phyloP scores from a whole-genome alignment of 2,329 filamentous ascomycete species.

The Colletotrichum salicis region DNA sequence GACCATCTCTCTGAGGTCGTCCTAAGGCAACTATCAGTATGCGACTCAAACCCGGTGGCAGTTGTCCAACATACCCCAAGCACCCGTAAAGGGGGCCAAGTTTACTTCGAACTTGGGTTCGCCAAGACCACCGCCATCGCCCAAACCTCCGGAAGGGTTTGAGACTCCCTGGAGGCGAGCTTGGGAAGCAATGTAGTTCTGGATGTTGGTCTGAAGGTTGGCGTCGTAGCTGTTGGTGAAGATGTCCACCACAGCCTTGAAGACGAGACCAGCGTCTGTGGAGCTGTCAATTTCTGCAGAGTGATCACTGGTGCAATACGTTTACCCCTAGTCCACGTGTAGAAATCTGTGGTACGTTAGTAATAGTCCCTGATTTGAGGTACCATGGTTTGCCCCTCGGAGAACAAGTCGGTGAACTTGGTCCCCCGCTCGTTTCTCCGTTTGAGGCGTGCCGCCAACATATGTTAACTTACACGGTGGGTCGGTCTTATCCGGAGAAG shows the following conservation, averaged over 20 bases:
- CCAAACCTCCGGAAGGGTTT: constrained; percentile 73
- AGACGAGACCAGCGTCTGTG: constrained; percentile 73
- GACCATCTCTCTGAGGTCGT: constrained; percentile 82
- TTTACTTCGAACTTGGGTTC: constrained; percentile 81
- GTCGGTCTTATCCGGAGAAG: constrained; percentile 62
- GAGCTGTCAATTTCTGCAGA: not conserved
- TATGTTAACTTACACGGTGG: constrained; percentile 63
- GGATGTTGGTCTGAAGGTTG: constrained; percentile 67
- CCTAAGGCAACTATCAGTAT: constrained; percentile 47
- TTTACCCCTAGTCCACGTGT: constrained; percentile 74
- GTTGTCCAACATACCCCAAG: constrained; percentile 64
- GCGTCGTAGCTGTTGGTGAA: constrained; percentile 69
- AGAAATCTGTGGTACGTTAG: constrained; percentile 68
- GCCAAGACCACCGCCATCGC: constrained; percentile 66
- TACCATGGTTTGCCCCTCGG: not conserved
- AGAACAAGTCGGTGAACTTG: too few species aligned
- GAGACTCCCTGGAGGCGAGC: constrained; percentile 72
- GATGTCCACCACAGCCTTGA: constrained; percentile 75
- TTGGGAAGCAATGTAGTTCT: constrained; percentile 76
- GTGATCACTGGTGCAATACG: too few species aligned
- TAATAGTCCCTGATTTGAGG: not conserved
- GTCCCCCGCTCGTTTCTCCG: not conserved
- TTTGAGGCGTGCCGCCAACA: not conserved
- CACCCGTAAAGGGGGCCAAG: constrained; percentile 69
- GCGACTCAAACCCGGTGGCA: rapidly evolving